Evolutionary conservation across 805 yeast genomes (phyloP).

Genomic region (Debaryomyces prosopidis): DNA sequence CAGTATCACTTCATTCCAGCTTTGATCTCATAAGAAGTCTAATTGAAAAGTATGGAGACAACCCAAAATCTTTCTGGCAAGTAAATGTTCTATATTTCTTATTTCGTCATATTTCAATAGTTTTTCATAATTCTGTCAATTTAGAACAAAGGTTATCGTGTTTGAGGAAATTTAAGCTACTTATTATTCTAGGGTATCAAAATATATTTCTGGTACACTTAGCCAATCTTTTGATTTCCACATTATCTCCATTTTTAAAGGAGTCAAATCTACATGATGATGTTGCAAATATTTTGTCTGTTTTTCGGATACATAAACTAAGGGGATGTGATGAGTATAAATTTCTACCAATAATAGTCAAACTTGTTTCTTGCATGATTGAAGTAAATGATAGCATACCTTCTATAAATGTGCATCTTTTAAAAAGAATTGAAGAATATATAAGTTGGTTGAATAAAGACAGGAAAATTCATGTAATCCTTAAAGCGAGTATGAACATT

Average conservation of each 20-base stretch:
- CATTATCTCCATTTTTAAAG: conserved; percentile 21
- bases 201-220: conserved; percentile 17
- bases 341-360: conserved; percentile 9
- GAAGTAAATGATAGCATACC: not conserved
- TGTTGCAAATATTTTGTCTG: conserved; percentile 21
- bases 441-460: not conserved
- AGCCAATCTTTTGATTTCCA: conserved; percentile 14
- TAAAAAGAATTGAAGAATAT: conserved; percentile 2
- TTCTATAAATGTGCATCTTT: not conserved
- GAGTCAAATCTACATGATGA: conserved; percentile 20
- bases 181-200: conserved; percentile 26
- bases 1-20: conserved; percentile 25
- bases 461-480: conserved; percentile 3
- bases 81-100: conserved; percentile 36
- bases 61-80: conserved; percentile 31
- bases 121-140: conserved; percentile 19
- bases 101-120: conserved; percentile 27
- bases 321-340: not conserved
- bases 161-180: conserved; percentile 39
- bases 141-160: conserved; percentile 18
- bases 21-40: conserved; percentile 24
- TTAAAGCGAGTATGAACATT: conserved; percentile 1
- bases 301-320: conserved; percentile 7
- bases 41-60: conserved; percentile 19
- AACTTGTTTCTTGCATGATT: conserved; percentile 9